These are phyloP conservation scores for Spathaspora gorwiae DNA, from an alignment of 805 yeast genomes.

Conservation along the genomic window DNA sequence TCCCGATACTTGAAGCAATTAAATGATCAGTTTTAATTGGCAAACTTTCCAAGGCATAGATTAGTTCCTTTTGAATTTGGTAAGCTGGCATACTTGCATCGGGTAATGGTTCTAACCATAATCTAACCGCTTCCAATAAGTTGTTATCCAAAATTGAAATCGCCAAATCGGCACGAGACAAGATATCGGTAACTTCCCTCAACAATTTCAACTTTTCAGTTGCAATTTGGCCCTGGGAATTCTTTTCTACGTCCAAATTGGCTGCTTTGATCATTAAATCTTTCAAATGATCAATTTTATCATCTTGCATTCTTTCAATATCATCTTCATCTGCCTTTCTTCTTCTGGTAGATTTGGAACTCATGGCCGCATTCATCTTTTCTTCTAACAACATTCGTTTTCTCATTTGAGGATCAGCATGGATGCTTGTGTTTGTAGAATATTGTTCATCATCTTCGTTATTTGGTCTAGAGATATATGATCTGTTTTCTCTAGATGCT, in stretches of 20 bases:
- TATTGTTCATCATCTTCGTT: background rate
- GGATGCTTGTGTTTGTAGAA: conserved; percentile 6
- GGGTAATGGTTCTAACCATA: conserved; percentile 97
- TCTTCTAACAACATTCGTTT: conserved; percentile 78
- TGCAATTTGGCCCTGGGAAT: conserved; percentile 63
- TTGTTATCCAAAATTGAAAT: conserved; percentile 93
- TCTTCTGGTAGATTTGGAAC: conserved; percentile 53
- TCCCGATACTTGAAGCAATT: conserved; percentile 91
- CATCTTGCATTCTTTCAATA: conserved; percentile 92
- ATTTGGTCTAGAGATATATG: background rate
- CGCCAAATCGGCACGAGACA: conserved; percentile 79
- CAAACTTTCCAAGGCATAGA: conserved; percentile 64
- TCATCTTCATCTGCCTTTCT: conserved; percentile 86
- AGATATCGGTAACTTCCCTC: conserved; percentile 69
- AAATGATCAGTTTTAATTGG: conserved; percentile 96
- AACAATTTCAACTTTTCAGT: conserved; percentile 73
- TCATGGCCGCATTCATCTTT: conserved; percentile 71
- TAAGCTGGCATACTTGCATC: conserved; percentile 97
- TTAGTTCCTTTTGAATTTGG: conserved; percentile 87
- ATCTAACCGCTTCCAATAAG: conserved; percentile 83
- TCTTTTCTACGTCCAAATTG: conserved; percentile 60
- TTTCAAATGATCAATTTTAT: conserved; percentile 72
- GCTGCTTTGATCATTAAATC: conserved; percentile 90
- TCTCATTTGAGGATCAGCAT: conserved; percentile 29
- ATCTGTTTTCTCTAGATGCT: background rate